Evolutionary conservation across 352 stramenopile genomes (phyloP).

Genomic region (Globisporangium splendens): DNA sequence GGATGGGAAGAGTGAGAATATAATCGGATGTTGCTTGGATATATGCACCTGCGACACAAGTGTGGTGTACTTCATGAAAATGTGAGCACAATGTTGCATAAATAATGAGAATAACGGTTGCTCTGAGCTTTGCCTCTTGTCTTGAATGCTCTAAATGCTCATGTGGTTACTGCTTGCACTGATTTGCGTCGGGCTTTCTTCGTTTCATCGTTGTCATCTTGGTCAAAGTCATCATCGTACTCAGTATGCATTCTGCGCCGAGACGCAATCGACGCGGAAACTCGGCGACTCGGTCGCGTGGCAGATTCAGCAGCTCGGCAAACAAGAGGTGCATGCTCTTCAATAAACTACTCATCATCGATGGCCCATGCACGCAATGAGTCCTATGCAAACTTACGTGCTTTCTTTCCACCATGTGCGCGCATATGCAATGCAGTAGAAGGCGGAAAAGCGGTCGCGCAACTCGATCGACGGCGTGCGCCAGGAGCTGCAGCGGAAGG

Average conservation of each 20-base stretch:
- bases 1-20: conserved; percentile 66
- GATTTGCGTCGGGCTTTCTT: conserved; percentile 13
- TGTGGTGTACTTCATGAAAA: neutral
- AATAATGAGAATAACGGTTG: neutral
- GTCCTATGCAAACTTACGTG: neutral
- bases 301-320: conserved; percentile 37
- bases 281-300: conserved; percentile 53
- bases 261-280: conserved; percentile 52
- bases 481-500: conserved; percentile 38
- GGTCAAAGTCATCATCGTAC: conserved; percentile 42
- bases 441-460: conserved; percentile 41
- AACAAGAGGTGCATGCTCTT: conserved; percentile 34
- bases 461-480: conserved; percentile 51
- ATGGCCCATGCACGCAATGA: too few species aligned
- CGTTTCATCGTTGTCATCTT: conserved; percentile 19
- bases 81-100: conserved; percentile 2
- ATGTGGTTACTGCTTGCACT: neutral
- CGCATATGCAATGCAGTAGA: conserved; percentile 21
- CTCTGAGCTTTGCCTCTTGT: neutral
- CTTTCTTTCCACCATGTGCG: too few species aligned
- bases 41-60: neutral
- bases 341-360: neutral
- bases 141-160: neutral
- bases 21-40: neutral
- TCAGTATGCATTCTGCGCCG: conserved; percentile 32